A percentile compares a stretch with the other conserved stretches of the same genome.
Conservation (phyloP, 441 rosid genomes). For the Pelargonium myrrhifolium region DNA sequence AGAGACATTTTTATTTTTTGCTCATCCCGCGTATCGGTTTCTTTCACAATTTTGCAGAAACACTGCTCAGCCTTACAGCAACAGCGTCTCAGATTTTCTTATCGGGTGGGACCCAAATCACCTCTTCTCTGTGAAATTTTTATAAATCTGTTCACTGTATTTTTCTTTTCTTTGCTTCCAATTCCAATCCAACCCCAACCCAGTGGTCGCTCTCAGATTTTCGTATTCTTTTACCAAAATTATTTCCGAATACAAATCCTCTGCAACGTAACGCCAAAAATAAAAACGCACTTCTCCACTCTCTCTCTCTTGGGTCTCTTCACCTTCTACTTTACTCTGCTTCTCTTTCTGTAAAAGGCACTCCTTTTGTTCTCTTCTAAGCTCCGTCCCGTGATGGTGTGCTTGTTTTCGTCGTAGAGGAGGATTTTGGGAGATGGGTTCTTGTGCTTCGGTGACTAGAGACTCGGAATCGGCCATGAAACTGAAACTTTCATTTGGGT, state of each 20-base stretch:
- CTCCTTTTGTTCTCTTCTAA: neutral
- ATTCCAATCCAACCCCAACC: neutral
- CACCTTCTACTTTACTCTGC: constrained; percentile 2
- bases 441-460: constrained; percentile 45
- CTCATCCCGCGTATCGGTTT: neutral
- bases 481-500: constrained; percentile 27
- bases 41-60: too few species aligned
- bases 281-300: neutral
- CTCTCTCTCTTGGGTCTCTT: too few species aligned
- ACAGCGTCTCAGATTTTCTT: too few species aligned
- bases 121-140: too few species aligned
- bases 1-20: neutral
- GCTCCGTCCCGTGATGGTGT: neutral
- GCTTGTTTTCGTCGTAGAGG: neutral
- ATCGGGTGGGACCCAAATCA: too few species aligned
- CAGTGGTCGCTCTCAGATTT: neutral
- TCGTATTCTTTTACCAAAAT: neutral
- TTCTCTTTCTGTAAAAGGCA: neutral
- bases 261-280: constrained; percentile 1
- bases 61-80: too few species aligned
- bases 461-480: constrained; percentile 37
- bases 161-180: too few species aligned
- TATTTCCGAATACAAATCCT: neutral
- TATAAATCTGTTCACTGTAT: too few species aligned
- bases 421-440: constrained; percentile 38